Conservation (phyloP, 2,329 filamentous ascomycete species). For the Fusarium pininemorale region DNA sequence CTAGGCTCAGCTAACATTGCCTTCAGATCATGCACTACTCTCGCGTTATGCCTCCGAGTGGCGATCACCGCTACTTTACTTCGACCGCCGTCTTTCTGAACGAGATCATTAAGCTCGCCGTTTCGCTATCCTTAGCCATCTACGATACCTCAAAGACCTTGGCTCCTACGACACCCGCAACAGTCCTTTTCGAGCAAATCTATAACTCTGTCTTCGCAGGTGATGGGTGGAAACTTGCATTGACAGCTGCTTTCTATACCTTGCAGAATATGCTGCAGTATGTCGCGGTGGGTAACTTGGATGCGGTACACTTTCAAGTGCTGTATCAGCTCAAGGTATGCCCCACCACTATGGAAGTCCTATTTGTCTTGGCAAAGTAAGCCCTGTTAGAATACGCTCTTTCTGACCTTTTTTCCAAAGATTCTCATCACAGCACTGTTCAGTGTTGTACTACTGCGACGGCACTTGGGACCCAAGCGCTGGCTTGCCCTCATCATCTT, state of each 20-base stretch:
- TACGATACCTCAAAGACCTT: constrained; percentile 85
- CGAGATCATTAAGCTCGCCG: constrained; percentile 87
- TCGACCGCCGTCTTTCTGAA: constrained; percentile 95
- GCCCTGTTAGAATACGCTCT: background rate
- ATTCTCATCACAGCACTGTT: constrained; percentile 91
- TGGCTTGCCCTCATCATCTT: constrained; percentile 85
- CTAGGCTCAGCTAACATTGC: constrained; percentile 48
- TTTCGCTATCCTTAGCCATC: constrained; percentile 86
- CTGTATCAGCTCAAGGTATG: constrained; percentile 88
- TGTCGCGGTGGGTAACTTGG: constrained; percentile 87
- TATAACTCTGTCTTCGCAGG: constrained; percentile 83
- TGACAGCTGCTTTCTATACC: constrained; percentile 89
- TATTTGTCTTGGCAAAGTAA: background rate
- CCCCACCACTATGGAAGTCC: background rate
- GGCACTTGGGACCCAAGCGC: constrained; percentile 74
- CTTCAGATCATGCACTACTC: constrained; percentile 90
- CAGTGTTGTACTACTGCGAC: constrained; percentile 79
- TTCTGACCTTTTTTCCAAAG: constrained; percentile 45
- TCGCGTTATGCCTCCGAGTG: constrained; percentile 85
- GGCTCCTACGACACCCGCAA: constrained; percentile 81
- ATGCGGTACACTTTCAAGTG: constrained; percentile 92
- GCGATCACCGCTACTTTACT: constrained; percentile 88
- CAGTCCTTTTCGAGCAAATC: constrained; percentile 81
- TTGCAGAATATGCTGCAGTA: constrained; percentile 95
- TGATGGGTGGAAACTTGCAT: constrained; percentile 93